Base-by-base conservation (phyloP, 148 eudicot species). In the Drosera capensis region DNA sequence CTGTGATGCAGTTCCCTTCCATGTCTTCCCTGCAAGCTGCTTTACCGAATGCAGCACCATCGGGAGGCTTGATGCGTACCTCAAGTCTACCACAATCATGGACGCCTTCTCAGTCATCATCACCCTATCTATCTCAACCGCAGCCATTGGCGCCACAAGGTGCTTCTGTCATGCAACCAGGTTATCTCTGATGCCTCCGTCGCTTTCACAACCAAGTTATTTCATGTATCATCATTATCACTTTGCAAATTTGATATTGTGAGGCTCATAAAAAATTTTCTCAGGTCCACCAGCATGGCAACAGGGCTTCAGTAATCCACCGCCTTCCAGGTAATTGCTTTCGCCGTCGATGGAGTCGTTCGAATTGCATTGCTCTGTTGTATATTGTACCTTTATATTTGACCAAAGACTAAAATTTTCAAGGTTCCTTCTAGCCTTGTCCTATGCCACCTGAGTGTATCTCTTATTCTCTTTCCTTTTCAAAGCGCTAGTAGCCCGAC, bases 1-100 rank as follows among this genome's bases (percentile, higher is more conserved):
- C n/a, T n/a, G n/a, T n/a, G 37, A 13, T 68, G 72, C 56, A 92
- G 95, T 92, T 85, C 51, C 95, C 95, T 24, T 74, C 95, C 25
- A 58, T 85, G 80, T 58, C 68, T 54, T 57, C 99, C 25, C 58
- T 90, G 76, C 88, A 85, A 60, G 68, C 76, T 54, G 85, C 80
- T 48, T 50, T 85, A 40, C 93, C 93, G 37, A 71, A 70, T 23
- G 21, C 62, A 50, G 59, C 52, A 11, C 68, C 68, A 52, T 61
- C 86, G 22, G 43, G 73, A 58, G 74, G 86, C 43, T 25, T 73
- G 38, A 52, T 37, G 43, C 78, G 35, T 44, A 25, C 76, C 58
- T 57, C 82, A 13, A 67, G 64, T 57, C 54, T 68, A 6, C 23
- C 65, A 21, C 71, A 76, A 37, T 36, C 70, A 31, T 65, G 67